Conservation (phyloP, 352 stramenopile genomes). For the Phytophthora megakarya region DNA sequence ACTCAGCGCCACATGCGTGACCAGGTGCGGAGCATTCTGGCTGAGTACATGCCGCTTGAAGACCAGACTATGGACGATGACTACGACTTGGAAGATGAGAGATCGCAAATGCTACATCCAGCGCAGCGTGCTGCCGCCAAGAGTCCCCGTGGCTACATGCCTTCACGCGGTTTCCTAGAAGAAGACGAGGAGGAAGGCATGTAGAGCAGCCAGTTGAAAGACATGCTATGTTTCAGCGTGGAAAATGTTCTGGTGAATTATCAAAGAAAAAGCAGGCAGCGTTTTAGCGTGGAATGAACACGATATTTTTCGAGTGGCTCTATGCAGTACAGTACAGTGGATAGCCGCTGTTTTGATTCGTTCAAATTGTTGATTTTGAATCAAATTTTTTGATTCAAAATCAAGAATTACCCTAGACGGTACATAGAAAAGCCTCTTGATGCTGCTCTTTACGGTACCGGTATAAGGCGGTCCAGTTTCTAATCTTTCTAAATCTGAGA, state of each 20-base stretch:
- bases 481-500: too few species aligned
- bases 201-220: slow-evolving; percentile 33
- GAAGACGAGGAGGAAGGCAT: slow-evolving; percentile 81
- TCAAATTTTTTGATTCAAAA: too few species aligned
- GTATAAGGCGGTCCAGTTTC: too few species aligned
- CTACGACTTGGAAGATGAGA: slow-evolving; percentile 63
- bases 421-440: too few species aligned
- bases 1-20: slow-evolving; percentile 94
- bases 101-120: slow-evolving; percentile 62
- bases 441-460: too few species aligned
- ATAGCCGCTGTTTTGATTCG: too few species aligned
- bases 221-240: slow-evolving; percentile 11
- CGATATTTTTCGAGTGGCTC: too few species aligned
- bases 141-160: slow-evolving; percentile 86
- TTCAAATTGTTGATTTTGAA: too few species aligned
- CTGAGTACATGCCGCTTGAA: slow-evolving; percentile 97
- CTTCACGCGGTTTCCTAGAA: slow-evolving; percentile 82
- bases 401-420: too few species aligned
- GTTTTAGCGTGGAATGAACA: slow-evolving; percentile 38
- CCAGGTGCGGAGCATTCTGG: slow-evolving; percentile 95
- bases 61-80: slow-evolving; percentile 80
- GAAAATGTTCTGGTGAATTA: slow-evolving; percentile 6
- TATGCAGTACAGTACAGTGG: too few species aligned
- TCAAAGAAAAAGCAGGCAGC: slow-evolving; percentile 12
- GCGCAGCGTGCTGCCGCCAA: slow-evolving; percentile 73